phyloP scores from a whole-genome alignment of 495 filamentous ascomycete genomes.

The Platismatia glauca region DNA sequence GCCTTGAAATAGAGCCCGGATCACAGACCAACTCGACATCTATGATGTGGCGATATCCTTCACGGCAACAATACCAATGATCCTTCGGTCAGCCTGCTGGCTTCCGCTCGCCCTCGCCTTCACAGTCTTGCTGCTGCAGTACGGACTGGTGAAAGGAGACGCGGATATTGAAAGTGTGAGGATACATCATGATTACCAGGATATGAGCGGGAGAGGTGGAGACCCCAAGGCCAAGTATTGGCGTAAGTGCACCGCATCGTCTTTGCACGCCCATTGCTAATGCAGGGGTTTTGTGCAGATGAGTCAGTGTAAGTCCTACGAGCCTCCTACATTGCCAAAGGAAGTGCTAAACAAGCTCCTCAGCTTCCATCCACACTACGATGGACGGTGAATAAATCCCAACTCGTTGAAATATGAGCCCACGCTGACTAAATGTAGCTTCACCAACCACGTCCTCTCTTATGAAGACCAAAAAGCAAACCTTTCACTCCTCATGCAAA shows the following conservation, averaged over 20 bases:
- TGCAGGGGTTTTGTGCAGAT: conserved; percentile 28
- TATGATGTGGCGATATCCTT: conserved; percentile 7
- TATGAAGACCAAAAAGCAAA: conserved; percentile 40
- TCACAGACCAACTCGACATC: neutral
- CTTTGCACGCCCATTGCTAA: conserved; percentile 16
- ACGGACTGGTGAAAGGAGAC: conserved; percentile 16
- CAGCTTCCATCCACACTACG: conserved; percentile 55
- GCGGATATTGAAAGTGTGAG: conserved; percentile 39
- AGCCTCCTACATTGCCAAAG: neutral
- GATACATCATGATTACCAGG: conserved; percentile 33
- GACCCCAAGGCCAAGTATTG: conserved; percentile 51
- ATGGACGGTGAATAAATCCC: conserved; percentile 42
- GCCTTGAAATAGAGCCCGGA: too few species aligned
- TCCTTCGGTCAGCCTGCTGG: conserved; percentile 7
- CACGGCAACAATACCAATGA: conserved; percentile 7
- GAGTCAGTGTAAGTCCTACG: conserved; percentile 43
- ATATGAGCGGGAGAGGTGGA: conserved; percentile 38
- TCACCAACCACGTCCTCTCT: conserved; percentile 38
- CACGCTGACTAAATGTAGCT: conserved; percentile 23
- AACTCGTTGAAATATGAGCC: neutral
- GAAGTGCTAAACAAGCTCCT: conserved; percentile 13
- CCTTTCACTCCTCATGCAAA: conserved; percentile 44
- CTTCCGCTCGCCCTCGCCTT: conserved; percentile 13
- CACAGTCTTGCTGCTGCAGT: conserved; percentile 6
- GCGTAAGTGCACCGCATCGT: conserved; percentile 34